Base-by-base conservation (phyloP, 192 early-diverging fungal genomes). In the Haplosporangium gracile region DNA sequence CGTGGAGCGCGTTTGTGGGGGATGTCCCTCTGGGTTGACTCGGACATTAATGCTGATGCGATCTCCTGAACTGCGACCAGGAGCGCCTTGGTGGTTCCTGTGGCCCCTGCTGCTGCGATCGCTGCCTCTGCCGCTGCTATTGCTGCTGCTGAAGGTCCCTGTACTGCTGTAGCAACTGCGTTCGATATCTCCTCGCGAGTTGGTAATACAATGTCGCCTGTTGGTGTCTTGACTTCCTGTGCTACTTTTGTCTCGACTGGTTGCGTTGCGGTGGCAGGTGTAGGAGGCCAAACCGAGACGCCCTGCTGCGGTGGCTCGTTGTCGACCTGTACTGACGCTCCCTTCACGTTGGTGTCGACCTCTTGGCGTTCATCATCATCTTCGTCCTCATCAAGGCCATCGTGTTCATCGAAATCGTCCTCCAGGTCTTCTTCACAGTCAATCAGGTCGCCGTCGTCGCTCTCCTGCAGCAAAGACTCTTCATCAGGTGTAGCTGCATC, bases 41-140 rank as follows among this genome's bases (percentile, higher is more conserved):
- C 40, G 2, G 70, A 65, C 60, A 65, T 65, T 32, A 65, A 32
- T 16, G 60, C 60, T 65, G 60, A 65, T 2, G 60, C 60, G n/a
- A 65, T 65, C 60, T 65, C 60, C 29, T 65, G 60, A 65, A 65
- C 60, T 4, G 60, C 60, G 60, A 65, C 60, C 10, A 65, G 60
- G 11, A 65, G 60, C 2, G 60, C 60, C 29, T 65, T 65, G 8
- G 60, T 65, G 60, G 60, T 65, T 32, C 60, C 60, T 32, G 60
- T 29, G 11, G 60, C 60, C 13, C 26, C 60, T 65, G 60, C 60
- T 15, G 60, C 60, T 15, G 60, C 60, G 26, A 65, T 65, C 60
- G 60, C 60, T 32, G 60, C 60, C 60, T 65, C 60, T 10, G 60
- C 60, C 11, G 60, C 60, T 65, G 60, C 60, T 65, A 65, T 65